Conservation (phyloP, 345 rosid genomes). For the Viola odorata region DNA sequence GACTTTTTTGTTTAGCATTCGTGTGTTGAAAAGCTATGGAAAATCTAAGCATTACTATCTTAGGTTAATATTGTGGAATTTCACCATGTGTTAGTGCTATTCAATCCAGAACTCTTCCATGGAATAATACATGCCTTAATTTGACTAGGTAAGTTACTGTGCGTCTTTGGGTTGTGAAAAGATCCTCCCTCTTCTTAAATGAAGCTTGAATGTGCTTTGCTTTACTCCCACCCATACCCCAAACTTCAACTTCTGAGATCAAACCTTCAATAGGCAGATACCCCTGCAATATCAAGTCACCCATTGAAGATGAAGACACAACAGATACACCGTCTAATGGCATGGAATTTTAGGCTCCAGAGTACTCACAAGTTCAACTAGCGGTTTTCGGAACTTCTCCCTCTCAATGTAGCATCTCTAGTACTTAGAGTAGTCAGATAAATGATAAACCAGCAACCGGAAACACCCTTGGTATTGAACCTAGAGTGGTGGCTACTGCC, state of each 20-base stretch:
- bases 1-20: too few relatives aligned
- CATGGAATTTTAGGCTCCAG: conserved; percentile 17
- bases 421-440: conserved; percentile 13
- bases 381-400: conserved; percentile 30
- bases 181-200: conserved; percentile 65
- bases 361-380: conserved; percentile 29
- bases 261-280: conserved; percentile 64
- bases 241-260: conserved; percentile 65
- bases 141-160: conserved; percentile 52
- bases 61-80: too few relatives aligned
- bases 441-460: conserved; percentile 35
- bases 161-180: conserved; percentile 78
- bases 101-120: background rate
- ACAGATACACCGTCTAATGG: conserved; percentile 37
- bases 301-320: conserved; percentile 53
- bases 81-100: background rate
- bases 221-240: conserved; percentile 77
- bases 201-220: conserved; percentile 55
- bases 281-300: conserved; percentile 43
- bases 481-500: conserved; percentile 65
- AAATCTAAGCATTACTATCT: too few relatives aligned
- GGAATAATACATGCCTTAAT: background rate
- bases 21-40: too few relatives aligned
- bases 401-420: conserved; percentile 21
- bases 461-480: conserved; percentile 33